These are phyloP conservation scores for Globisporangium heterothallicum DNA, from an alignment of 352 stramenopile species.

Conservation along the genomic window DNA sequence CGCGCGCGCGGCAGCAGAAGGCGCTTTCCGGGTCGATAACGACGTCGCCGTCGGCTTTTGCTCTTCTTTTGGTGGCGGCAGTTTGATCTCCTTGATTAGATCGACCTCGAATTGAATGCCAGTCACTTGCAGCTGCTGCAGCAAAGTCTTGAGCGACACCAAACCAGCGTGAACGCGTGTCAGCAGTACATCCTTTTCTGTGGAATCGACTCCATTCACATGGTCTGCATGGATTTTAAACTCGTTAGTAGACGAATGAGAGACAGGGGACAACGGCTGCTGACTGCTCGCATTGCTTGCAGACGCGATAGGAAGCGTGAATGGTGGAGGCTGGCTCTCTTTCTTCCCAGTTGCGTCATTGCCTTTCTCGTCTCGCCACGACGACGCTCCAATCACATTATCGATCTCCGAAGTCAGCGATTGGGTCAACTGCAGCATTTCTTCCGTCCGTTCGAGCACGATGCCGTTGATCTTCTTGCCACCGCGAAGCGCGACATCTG, in stretches of 20 bases:
- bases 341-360: background rate
- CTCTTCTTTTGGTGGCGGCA: constrained; percentile 47
- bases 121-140: constrained; percentile 74
- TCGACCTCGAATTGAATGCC: constrained; percentile 83
- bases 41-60: constrained; percentile 27
- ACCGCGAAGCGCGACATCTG: constrained; percentile 58
- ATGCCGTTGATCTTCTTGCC: constrained; percentile 71
- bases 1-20: constrained; percentile 27
- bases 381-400: constrained; percentile 28
- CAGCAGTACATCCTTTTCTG: constrained; percentile 38
- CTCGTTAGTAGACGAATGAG: constrained; percentile 25
- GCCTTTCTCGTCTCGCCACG: constrained; percentile 8
- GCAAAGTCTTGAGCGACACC: constrained; percentile 58
- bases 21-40: constrained; percentile 22
- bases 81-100: constrained; percentile 72
- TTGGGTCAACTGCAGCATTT: constrained; percentile 68
- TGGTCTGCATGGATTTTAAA: constrained; percentile 19
- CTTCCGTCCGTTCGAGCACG: constrained; percentile 69
- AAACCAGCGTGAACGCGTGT: constrained; percentile 52
- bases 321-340: constrained; percentile 26
- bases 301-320: constrained; percentile 29
- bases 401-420: constrained; percentile 43
- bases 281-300: constrained; percentile 4
- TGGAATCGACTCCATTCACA: constrained; percentile 12
- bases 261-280: constrained; percentile 20